phyloP scores from a whole-genome alignment of 352 stramenopile genomes.

The Pythium coloratum region DNA sequence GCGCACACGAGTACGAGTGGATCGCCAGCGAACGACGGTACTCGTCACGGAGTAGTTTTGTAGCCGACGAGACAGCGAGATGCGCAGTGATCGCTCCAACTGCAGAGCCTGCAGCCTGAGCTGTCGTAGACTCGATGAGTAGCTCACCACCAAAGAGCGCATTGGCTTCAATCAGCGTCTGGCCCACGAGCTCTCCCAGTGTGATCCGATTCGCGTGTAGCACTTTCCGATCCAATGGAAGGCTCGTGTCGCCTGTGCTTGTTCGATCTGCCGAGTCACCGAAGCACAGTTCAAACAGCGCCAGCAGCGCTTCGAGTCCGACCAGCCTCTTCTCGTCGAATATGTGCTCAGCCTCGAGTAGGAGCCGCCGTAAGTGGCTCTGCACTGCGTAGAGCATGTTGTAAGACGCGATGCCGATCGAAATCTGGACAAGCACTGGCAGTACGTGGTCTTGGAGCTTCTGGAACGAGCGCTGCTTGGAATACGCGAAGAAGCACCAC shows the following conservation, averaged over 20 bases:
- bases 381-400: slow-evolving; percentile 71
- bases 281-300: slow-evolving; percentile 26
- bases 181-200: slow-evolving; percentile 60
- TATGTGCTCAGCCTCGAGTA: slow-evolving; percentile 58
- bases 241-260: background rate
- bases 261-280: background rate
- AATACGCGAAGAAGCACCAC: slow-evolving; percentile 72
- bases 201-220: slow-evolving; percentile 30
- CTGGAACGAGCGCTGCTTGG: slow-evolving; percentile 39
- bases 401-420: slow-evolving; percentile 58
- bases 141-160: slow-evolving; percentile 58
- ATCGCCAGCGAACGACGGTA: slow-evolving; percentile 50
- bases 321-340: slow-evolving; percentile 78
- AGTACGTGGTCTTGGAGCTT: slow-evolving; percentile 40
- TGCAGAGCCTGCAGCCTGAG: slow-evolving; percentile 7
- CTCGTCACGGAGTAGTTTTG: slow-evolving; percentile 34
- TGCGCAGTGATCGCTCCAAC: slow-evolving; percentile 10
- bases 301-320: slow-evolving; percentile 44
- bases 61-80: slow-evolving; percentile 2
- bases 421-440: slow-evolving; percentile 49
- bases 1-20: slow-evolving; percentile 47
- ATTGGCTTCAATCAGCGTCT: slow-evolving; percentile 71
- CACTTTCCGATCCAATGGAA: slow-evolving; percentile 38
- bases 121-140: slow-evolving; percentile 32
- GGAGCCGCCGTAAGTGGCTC: slow-evolving; percentile 59